A percentile compares a stretch with the other conserved stretches of the same genome.
Conservation (phyloP, 192 early-diverging fungal species). For the Umbelopsis sp. region DNA sequence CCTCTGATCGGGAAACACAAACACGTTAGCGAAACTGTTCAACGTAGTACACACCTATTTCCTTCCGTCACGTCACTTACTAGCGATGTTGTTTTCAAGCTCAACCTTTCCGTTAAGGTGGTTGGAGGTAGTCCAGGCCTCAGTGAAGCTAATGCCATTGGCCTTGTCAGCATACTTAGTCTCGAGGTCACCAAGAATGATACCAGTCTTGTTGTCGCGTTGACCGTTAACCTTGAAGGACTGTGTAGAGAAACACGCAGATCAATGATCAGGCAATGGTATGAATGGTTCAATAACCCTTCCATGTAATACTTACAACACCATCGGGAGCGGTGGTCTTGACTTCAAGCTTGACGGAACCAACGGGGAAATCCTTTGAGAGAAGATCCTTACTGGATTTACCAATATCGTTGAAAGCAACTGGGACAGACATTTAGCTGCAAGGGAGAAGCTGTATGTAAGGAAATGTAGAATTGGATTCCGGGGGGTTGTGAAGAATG, state of each 20-base stretch:
- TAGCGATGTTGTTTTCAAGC: slow-evolving; percentile 89
- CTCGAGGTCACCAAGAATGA: slow-evolving; percentile 95
- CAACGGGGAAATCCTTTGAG: slow-evolving; percentile 96
- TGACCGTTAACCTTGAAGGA: slow-evolving; percentile 94
- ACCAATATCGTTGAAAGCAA: slow-evolving; percentile 92
- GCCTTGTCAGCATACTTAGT: slow-evolving; percentile 96
- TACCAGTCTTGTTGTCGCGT: slow-evolving; percentile 94
- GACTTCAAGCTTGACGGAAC: slow-evolving; percentile 93
- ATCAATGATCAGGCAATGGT: background rate
- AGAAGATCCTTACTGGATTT: slow-evolving; percentile 95
- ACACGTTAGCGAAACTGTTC: background rate
- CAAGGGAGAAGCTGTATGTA: background rate
- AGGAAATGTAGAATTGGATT: background rate
- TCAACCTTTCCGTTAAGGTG: slow-evolving; percentile 91
- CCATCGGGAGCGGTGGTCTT: slow-evolving; percentile 96
- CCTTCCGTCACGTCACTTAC: slow-evolving; percentile 24
- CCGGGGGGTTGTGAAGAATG: background rate
- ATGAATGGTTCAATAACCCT: background rate
- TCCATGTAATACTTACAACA: slow-evolving; percentile 69
- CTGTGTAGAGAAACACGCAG: slow-evolving; percentile 37
- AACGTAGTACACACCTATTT: background rate
- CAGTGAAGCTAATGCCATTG: slow-evolving; percentile 93
- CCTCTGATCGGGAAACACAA: slow-evolving; percentile 51
- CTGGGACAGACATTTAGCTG: slow-evolving; percentile 55
- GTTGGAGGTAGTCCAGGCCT: slow-evolving; percentile 96